Evolutionary conservation across 106 monocot species (phyloP).

Genomic region (Alisma plantagoaquatica): DNA sequence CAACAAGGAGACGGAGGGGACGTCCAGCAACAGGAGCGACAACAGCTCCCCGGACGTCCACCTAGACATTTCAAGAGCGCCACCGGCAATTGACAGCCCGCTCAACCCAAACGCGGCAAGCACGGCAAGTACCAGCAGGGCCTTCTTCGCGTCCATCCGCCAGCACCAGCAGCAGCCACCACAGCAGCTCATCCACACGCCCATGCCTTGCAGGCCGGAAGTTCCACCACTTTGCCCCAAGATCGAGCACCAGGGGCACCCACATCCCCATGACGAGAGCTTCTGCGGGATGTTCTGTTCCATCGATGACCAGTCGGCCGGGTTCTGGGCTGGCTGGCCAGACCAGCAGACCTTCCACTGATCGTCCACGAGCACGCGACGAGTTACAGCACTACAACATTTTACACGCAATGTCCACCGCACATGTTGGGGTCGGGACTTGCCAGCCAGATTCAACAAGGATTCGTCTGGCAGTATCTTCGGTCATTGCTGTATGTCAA

Average conservation of each 20-base stretch:
- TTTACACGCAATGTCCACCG: no score
- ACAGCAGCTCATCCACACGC: slow-evolving; percentile 20
- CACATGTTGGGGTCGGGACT: no score
- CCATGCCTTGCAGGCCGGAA: slow-evolving; percentile 27
- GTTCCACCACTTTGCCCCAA: slow-evolving; percentile 28
- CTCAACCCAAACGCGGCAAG: slow-evolving; percentile 20
- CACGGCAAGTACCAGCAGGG: slow-evolving; percentile 21
- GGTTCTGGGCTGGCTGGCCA: slow-evolving; percentile 69
- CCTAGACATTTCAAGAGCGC: slow-evolving; percentile 61
- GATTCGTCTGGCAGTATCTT: no score
- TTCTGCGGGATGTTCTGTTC: slow-evolving; percentile 71
- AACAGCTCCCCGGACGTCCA: slow-evolving; percentile 77
- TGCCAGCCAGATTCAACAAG: no score
- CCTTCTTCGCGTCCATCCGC: slow-evolving; percentile 49
- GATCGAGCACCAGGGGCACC: slow-evolving; percentile 23
- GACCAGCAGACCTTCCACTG: slow-evolving; percentile 80
- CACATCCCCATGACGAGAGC: slow-evolving; percentile 25
- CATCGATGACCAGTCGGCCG: slow-evolving; percentile 57
- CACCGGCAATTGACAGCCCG: slow-evolving; percentile 52
- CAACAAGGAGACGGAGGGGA: slow-evolving; percentile 89
- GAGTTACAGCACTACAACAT: no score
- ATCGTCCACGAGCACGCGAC: no score
- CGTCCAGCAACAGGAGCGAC: slow-evolving; percentile 90
- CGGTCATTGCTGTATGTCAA: no score
- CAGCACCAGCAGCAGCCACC: slow-evolving; percentile 15